phyloP scores from a whole-genome alignment of 2,329 filamentous ascomycete genomes.

The Fusarium lateritium region DNA sequence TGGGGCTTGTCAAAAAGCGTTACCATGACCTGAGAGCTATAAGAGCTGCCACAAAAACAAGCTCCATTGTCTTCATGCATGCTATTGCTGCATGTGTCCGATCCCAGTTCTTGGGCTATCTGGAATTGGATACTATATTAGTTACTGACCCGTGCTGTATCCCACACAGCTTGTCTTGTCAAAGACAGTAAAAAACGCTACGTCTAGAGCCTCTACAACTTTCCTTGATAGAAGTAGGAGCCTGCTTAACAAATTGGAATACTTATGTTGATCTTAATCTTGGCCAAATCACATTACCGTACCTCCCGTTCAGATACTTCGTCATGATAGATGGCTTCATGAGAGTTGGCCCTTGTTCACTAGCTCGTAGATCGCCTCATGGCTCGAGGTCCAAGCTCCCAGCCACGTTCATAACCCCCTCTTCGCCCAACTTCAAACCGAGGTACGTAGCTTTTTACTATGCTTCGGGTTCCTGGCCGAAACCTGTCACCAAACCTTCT shows the following conservation, averaged over 20 bases:
- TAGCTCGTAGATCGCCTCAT: conserved; percentile 28
- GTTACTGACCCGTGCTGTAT: not conserved
- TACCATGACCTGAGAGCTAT: conserved; percentile 20
- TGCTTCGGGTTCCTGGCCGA: conserved; percentile 12
- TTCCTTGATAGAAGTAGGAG: not conserved
- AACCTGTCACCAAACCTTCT: not conserved
- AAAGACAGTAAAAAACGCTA: not conserved
- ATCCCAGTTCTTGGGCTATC: not conserved
- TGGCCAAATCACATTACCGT: not conserved
- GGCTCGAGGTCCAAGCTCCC: conserved; percentile 35
- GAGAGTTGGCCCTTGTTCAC: conserved; percentile 22
- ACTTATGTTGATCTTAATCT: not conserved
- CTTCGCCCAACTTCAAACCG: conserved; percentile 4
- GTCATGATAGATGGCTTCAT: conserved; percentile 24
- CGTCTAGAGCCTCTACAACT: too few species aligned
- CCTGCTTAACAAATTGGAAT: not conserved
- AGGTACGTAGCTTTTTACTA: conserved; percentile 10
- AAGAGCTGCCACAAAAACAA: conserved; percentile 12
- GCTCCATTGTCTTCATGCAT: conserved; percentile 17
- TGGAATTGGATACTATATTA: not conserved
- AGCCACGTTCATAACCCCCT: conserved; percentile 27
- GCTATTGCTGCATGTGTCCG: conserved; percentile 9
- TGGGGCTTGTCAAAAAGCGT: conserved; percentile 14
- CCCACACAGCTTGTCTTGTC: too few species aligned
- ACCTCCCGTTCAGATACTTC: conserved; percentile 5